Base-by-base conservation (phyloP, 306 rosid species). In the Vachellia collinsii region DNA sequence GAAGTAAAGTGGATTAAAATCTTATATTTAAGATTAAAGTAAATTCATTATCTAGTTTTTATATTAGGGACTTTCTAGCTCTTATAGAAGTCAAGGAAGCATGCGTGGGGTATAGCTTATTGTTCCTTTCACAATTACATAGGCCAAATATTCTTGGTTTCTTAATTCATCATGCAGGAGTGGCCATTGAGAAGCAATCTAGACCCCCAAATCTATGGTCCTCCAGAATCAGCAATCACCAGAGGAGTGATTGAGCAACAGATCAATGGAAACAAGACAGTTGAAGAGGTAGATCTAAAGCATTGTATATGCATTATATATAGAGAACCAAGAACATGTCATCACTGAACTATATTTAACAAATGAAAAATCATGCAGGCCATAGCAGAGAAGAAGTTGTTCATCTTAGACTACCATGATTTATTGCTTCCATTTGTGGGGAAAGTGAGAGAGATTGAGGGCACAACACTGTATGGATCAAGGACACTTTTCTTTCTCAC, bases 141-240 rank as follows among this genome's bases (percentile, higher is more conserved):
- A 14, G 7, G 23, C 59, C 17, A n/a, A 53, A 53, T 65, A 3
- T 71, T 46, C 34, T 71, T 34, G 56, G 37, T 22, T 10, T 56
- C 3, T 67, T 14, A 13, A 69, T 50, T 47, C 25, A 72, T 48
- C 63, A 66, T 82, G 74, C 50, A 81, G 89, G 86, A 90, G 72
- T 90, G 93, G 93, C 93, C 93, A 81, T 54, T 90, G 83, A 86
- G 76, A 80, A 90, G 93, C 70, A 73, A 73, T 42, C 77, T 88
- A 20, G 88, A 90, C 25, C 91, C 89, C 0, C 19, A 81, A 7
- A 63, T 88, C 48, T 90, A 88, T 70, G 91, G 91, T 14, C 70
- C 88, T 4, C 77, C 84, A 22, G 88, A 86, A 75, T 86, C 90
- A 47, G 83, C 74, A 51, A 90, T 90, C 73, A 84, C 91, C 36